Conservation (phyloP, 78 protist genomes). For the Dictyostelium discoideum region DNA sequence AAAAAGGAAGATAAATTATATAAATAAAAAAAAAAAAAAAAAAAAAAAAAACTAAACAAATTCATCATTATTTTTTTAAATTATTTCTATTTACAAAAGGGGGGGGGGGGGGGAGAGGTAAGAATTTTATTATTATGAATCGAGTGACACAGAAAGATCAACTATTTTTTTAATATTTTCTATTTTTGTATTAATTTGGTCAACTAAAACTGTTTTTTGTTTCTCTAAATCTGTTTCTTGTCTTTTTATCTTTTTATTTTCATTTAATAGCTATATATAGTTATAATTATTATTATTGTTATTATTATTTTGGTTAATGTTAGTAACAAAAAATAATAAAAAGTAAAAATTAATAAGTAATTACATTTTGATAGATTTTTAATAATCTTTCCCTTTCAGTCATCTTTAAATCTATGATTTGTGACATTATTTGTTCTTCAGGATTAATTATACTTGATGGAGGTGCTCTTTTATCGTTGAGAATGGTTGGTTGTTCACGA, state of each 20-base stretch:
- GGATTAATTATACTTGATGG: not conserved
- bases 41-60: not conserved
- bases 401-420: not conserved
- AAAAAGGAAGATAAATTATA: not conserved
- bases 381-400: conserved; percentile 9
- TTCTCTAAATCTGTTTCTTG: not conserved
- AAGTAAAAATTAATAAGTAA: not conserved
- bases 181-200: conserved; percentile 9
- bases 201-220: not conserved
- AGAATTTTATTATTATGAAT: not conserved
- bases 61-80: not conserved
- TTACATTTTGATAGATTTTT: conserved; percentile 36
- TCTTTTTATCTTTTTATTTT: conserved; percentile 6
- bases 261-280: not conserved
- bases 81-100: not conserved
- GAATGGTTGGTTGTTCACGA: conserved; percentile 26
- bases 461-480: not conserved
- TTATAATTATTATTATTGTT: not conserved
- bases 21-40: not conserved
- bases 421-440: not conserved
- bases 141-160: not conserved
- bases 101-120: not conserved
- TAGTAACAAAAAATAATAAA: not conserved
- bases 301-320: not conserved
- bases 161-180: not conserved